Percentiles rank a stretch among this genome's conserved stretches.
These are phyloP conservation scores for Sedum album DNA, from an alignment of 164 flowering plant species.

Conservation along the genomic window DNA sequence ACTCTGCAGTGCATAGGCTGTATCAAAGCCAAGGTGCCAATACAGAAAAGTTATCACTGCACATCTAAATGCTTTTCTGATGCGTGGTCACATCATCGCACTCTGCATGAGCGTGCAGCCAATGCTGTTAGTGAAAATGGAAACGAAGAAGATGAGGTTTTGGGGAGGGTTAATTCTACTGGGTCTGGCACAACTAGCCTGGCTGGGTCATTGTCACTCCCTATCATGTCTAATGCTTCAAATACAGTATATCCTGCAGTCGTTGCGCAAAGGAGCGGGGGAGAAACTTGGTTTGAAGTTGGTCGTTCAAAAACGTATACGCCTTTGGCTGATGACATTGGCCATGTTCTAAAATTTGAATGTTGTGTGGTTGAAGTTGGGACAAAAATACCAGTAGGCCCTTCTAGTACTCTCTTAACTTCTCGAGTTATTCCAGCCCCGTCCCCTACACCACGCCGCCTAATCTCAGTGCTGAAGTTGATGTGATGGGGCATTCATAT, in stretches of 20 bases:
- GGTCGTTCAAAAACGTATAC: slow-evolving; percentile 81
- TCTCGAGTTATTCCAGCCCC: slow-evolving; percentile 94
- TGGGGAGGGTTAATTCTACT: slow-evolving; percentile 59
- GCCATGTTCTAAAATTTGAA: slow-evolving; percentile 80
- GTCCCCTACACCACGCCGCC: slow-evolving; percentile 69
- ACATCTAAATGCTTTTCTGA: slow-evolving; percentile 84
- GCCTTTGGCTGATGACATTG: slow-evolving; percentile 91
- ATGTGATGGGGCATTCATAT: slow-evolving; percentile 55
- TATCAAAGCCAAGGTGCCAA: slow-evolving; percentile 73
- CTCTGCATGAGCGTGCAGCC: slow-evolving; percentile 86
- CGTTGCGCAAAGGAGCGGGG: slow-evolving; percentile 58
- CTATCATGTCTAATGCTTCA: slow-evolving; percentile 59
- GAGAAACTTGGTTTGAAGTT: slow-evolving; percentile 82
- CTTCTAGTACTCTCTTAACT: slow-evolving; percentile 41
- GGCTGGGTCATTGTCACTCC: slow-evolving; percentile 44
- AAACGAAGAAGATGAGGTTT: slow-evolving; percentile 77
- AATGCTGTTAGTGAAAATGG: slow-evolving; percentile 78
- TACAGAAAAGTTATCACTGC: slow-evolving; percentile 89
- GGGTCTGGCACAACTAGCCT: slow-evolving; percentile 43
- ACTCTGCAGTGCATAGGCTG: slow-evolving; percentile 91
- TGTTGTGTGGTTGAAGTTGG: slow-evolving; percentile 77
- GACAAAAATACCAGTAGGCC: slow-evolving; percentile 55
- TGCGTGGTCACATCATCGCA: slow-evolving; percentile 99
- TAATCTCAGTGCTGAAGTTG: slow-evolving; percentile 71
- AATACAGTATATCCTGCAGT: slow-evolving; percentile 60